phyloP scores from a whole-genome alignment of 768 basidiomycete species.

The Clitopilus passeckerianus region DNA sequence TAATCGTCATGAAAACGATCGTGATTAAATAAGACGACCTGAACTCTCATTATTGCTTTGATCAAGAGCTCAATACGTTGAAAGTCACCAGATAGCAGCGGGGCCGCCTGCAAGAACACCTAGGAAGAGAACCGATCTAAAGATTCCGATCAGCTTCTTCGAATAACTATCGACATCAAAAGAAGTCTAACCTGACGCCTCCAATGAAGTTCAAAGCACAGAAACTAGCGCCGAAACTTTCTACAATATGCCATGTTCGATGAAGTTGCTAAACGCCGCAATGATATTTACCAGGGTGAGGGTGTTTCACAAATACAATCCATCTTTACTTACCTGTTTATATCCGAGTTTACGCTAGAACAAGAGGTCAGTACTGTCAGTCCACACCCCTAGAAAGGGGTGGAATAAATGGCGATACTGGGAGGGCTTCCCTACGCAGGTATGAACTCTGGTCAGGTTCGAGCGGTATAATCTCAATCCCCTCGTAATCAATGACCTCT shows the following conservation, averaged over 20 bases:
- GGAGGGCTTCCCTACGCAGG: constrained; percentile 95
- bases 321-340: constrained; percentile 54
- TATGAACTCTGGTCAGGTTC: constrained; percentile 98
- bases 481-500: constrained; percentile 28
- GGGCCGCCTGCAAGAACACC: constrained; percentile 85
- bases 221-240: constrained; percentile 87
- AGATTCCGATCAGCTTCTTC: not conserved
- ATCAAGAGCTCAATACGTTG: not conserved
- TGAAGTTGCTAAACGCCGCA: constrained; percentile 62
- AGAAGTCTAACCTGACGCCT: constrained; percentile 57
- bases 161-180: not conserved
- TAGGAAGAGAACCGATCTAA: constrained; percentile 72
- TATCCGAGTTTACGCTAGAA: constrained; percentile 71
- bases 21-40: constrained; percentile 87
- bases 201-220: constrained; percentile 90
- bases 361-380: constrained; percentile 45
- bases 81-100: constrained; percentile 69
- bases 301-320: not conserved
- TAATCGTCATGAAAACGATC: constrained; percentile 84
- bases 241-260: constrained; percentile 77
- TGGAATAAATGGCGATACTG: constrained; percentile 48
- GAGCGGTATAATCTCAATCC: constrained; percentile 97
- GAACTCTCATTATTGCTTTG: constrained; percentile 7
- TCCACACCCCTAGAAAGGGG: constrained; percentile 32
- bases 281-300: not conserved